phyloP scores from a whole-genome alignment of 2,329 filamentous ascomycete genomes.

The Ascochyta koolunga region DNA sequence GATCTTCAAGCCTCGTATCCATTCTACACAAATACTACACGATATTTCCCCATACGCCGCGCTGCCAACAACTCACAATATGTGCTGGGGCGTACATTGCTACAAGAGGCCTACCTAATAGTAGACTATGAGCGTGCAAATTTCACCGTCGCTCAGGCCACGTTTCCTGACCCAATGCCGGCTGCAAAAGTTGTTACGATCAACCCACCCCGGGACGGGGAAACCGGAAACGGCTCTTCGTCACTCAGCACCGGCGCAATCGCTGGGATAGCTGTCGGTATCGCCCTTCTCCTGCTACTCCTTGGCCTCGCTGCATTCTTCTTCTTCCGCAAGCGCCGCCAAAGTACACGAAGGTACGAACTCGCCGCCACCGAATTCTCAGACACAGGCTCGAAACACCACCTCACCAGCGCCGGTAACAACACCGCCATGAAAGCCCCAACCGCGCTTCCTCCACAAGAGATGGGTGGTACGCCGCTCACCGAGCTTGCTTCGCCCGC shows the following conservation, averaged over 20 bases:
- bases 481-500: slow-evolving; percentile 31
- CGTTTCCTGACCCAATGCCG: slow-evolving; percentile 39
- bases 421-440: slow-evolving; percentile 22
- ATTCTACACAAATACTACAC: slow-evolving; percentile 66
- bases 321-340: slow-evolving; percentile 28
- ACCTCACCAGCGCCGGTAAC: slow-evolving; percentile 1
- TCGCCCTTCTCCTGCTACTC: slow-evolving; percentile 23
- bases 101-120: slow-evolving; percentile 67
- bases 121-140: slow-evolving; percentile 55
- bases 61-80: slow-evolving; percentile 61
- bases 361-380: slow-evolving; percentile 29
- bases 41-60: slow-evolving; percentile 70
- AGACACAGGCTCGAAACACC: slow-evolving; percentile 20
- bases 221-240: slow-evolving; percentile 4
- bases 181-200: slow-evolving; percentile 39
- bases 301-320: slow-evolving; percentile 28
- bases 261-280: slow-evolving; percentile 41
- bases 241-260: slow-evolving; percentile 37
- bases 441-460: slow-evolving; percentile 19
- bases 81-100: slow-evolving; percentile 68
- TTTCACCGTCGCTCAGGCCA: slow-evolving; percentile 54
- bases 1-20: slow-evolving; percentile 57
- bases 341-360: slow-evolving; percentile 23
- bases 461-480: slow-evolving; percentile 34
- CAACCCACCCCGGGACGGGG: slow-evolving; percentile 9